Conservation (phyloP, 352 stramenopile species). For the Phytopythium litorale region DNA sequence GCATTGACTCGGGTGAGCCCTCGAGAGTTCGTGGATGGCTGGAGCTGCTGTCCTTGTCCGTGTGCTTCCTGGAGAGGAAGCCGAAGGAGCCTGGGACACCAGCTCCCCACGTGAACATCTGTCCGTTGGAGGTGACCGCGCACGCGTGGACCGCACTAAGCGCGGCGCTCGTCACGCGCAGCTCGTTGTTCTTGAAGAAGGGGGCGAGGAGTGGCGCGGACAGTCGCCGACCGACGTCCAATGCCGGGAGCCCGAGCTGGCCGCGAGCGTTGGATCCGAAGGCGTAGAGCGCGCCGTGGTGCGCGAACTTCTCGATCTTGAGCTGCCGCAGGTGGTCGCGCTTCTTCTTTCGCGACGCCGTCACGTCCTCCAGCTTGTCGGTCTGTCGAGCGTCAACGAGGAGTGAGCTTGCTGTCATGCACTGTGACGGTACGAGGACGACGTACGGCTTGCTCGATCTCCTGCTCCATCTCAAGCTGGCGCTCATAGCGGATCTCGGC, state of each 20-base stretch:
- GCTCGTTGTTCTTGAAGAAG: constrained; percentile 74
- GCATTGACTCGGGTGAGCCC: constrained; percentile 1
- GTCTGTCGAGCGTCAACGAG: constrained; percentile 11
- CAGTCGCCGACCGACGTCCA: constrained; percentile 36
- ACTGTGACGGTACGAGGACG: not conserved
- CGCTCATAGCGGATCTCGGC: constrained; percentile 46
- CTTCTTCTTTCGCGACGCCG: constrained; percentile 60
- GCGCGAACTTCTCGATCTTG: constrained; percentile 69
- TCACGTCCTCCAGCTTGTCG: constrained; percentile 59
- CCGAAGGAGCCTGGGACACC: constrained; percentile 65
- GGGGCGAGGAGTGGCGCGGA: constrained; percentile 36
- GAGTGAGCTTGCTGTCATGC: not conserved
- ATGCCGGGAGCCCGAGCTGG: constrained; percentile 40
- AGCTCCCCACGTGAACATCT: constrained; percentile 69
- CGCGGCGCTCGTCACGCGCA: constrained; percentile 42
- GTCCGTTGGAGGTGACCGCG: constrained; percentile 57
- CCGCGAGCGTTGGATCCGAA: constrained; percentile 60
- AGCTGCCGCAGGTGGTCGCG: constrained; percentile 57
- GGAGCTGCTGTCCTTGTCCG: not conserved
- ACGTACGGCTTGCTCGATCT: constrained; percentile 40
- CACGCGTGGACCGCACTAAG: constrained; percentile 55
- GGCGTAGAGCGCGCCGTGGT: constrained; percentile 66
- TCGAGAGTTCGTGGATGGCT: not conserved
- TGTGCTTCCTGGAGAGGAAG: constrained; percentile 24
- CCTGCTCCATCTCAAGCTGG: constrained; percentile 51